A percentile compares a stretch with the other conserved stretches of the same genome.
Evolutionary conservation across 768 basidiomycete genomes (phyloP).

Genomic region (Tricholoma sp.): DNA sequence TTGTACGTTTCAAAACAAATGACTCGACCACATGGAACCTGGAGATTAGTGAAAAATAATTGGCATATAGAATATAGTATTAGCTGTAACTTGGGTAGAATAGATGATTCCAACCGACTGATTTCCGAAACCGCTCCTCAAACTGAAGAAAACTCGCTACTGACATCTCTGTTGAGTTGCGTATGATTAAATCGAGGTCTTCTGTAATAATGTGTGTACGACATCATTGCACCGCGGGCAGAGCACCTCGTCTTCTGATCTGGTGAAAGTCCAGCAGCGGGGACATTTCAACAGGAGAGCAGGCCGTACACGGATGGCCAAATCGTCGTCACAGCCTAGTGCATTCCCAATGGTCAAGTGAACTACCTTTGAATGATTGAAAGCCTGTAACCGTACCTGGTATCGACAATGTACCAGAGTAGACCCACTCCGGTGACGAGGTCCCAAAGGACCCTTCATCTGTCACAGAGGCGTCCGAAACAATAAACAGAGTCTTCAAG

Average conservation of each 20-base stretch:
- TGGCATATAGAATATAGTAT: too few species aligned
- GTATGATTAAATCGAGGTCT: not conserved
- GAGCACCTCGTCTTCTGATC: slow-evolving; percentile 42
- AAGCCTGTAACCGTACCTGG: slow-evolving; percentile 33
- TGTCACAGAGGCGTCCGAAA: slow-evolving; percentile 60
- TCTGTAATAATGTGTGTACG: slow-evolving; percentile 4
- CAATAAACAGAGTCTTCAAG: slow-evolving; percentile 74
- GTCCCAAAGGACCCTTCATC: slow-evolving; percentile 40
- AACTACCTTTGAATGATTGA: slow-evolving; percentile 1
- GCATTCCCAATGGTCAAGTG: slow-evolving; percentile 1
- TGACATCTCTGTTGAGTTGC: not conserved
- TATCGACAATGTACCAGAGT: slow-evolving; percentile 36
- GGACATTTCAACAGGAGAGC: slow-evolving; percentile 71
- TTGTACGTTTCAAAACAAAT: too few species aligned
- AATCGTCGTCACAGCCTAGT: slow-evolving; percentile 23
- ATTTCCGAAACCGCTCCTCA: too few species aligned
- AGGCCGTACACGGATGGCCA: slow-evolving; percentile 56
- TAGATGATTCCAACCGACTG: too few species aligned
- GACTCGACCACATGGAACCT: too few species aligned
- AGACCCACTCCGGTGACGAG: slow-evolving; percentile 43
- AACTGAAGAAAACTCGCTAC: too few species aligned
- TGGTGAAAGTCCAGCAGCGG: slow-evolving; percentile 83
- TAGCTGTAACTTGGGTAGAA: too few species aligned
- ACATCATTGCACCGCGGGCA: slow-evolving; percentile 59
- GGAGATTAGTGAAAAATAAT: too few species aligned